Percentiles rank a stretch among this genome's conserved stretches.
Conservation (phyloP, 768 basidiomycete genomes). For the Trametes cubensis region DNA sequence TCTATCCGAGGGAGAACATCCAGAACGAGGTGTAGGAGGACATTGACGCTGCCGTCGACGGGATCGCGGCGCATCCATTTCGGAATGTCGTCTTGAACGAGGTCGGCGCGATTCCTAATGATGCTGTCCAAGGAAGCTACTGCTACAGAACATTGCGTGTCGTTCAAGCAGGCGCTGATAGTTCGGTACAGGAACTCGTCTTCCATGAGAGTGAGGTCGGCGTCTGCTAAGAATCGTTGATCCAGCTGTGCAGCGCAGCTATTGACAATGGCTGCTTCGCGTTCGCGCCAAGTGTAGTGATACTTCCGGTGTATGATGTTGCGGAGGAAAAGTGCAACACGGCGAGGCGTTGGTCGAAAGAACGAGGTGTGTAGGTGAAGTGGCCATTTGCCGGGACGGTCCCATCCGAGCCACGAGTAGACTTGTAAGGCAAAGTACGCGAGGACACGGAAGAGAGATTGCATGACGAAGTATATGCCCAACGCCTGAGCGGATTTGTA, state of each 20-base stretch:
- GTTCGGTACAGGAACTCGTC: slow-evolving; percentile 22
- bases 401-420: slow-evolving; percentile 6
- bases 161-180: slow-evolving; percentile 21
- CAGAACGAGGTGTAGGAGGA: slow-evolving; percentile 17
- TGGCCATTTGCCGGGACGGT: slow-evolving; percentile 11
- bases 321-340: slow-evolving; percentile 8
- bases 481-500: slow-evolving; percentile 27
- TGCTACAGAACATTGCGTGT: slow-evolving; percentile 10
- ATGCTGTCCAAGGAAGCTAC: slow-evolving; percentile 19
- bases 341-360: slow-evolving; percentile 10
- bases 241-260: slow-evolving; percentile 13
- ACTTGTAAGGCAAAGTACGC: slow-evolving; percentile 5
- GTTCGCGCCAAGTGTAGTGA: slow-evolving; percentile 22
- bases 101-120: slow-evolving; percentile 18
- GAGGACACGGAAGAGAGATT: not conserved
- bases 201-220: slow-evolving; percentile 27
- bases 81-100: slow-evolving; percentile 11
- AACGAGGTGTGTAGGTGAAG: slow-evolving; percentile 7
- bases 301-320: slow-evolving; percentile 13
- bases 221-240: slow-evolving; percentile 21
- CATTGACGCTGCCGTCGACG: slow-evolving; percentile 12
- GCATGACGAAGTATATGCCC: slow-evolving; percentile 13
- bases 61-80: slow-evolving; percentile 18
- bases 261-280: slow-evolving; percentile 21
- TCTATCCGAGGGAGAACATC: slow-evolving; percentile 19